These are phyloP conservation scores for Fagopyrum homotropicum DNA, from an alignment of 148 eudicot genomes.

Conservation along the genomic window DNA sequence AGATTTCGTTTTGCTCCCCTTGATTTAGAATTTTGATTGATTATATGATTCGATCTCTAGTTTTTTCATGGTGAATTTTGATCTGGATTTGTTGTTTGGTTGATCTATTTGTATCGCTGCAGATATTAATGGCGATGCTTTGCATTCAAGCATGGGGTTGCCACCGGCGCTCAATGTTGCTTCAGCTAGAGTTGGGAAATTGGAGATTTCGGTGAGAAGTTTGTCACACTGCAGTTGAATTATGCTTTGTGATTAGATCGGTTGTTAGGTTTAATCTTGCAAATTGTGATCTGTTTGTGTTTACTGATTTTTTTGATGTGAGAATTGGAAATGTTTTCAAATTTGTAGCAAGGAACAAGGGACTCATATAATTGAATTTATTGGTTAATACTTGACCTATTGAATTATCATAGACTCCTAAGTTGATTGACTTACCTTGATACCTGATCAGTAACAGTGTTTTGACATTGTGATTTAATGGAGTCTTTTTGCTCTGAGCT, in stretches of 20 bases:
- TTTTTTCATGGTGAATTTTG: neutral
- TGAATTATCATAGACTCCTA: neutral
- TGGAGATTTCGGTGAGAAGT: slow-evolving; percentile 71
- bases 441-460: neutral
- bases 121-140: slow-evolving; percentile 92
- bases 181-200: slow-evolving; percentile 83
- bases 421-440: neutral
- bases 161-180: slow-evolving; percentile 80
- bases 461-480: neutral
- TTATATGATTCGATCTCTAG: neutral
- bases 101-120: neutral
- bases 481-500: slow-evolving; percentile 9
- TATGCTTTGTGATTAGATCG: neutral
- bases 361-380: neutral
- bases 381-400: neutral
- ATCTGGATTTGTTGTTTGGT: slow-evolving; percentile 2
- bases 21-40: neutral
- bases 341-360: neutral
- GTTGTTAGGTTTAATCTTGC: neutral
- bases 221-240: neutral
- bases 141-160: slow-evolving; percentile 88
- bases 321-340: neutral
- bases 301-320: neutral
- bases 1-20: neutral
- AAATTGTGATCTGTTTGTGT: slow-evolving; percentile 1